phyloP scores from a whole-genome alignment of 2,329 filamentous ascomycete genomes.

The Fusarium gaditjirri region DNA sequence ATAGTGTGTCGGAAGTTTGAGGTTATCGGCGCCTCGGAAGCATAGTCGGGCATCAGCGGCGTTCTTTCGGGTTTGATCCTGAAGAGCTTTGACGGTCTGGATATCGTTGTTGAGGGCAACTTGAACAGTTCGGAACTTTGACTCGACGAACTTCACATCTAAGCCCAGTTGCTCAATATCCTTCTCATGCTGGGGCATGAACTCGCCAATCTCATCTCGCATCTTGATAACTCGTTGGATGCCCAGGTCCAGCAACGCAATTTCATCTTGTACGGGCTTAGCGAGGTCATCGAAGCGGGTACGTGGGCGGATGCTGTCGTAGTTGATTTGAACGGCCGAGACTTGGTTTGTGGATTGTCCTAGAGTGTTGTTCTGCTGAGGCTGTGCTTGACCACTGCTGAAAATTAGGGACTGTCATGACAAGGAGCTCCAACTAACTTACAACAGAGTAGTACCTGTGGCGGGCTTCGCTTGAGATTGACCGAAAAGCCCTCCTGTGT shows the following conservation, averaged over 20 bases:
- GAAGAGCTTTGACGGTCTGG: constrained; percentile 71
- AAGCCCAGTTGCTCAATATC: constrained; percentile 60
- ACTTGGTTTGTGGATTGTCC: constrained; percentile 60
- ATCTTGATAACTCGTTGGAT: constrained; percentile 84
- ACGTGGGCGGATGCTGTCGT: constrained; percentile 81
- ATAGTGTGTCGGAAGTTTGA: constrained; percentile 73
- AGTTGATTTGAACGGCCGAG: constrained; percentile 81
- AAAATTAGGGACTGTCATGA: constrained; percentile 28
- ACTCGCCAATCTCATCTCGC: constrained; percentile 79
- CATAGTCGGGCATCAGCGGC: constrained; percentile 75
- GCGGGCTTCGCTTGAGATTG: constrained; percentile 50
- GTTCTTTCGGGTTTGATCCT: constrained; percentile 69
- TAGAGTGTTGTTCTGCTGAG: constrained; percentile 41
- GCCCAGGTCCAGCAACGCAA: constrained; percentile 80
- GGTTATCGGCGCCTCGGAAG: constrained; percentile 79
- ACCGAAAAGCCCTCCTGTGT: constrained; percentile 48
- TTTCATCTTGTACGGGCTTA: constrained; percentile 80
- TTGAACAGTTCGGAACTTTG: constrained; percentile 58
- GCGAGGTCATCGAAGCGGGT: constrained; percentile 93
- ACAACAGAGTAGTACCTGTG: constrained; percentile 47
- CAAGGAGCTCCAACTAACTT: constrained; percentile 11
- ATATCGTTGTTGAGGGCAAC: constrained; percentile 65
- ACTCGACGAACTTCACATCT: constrained; percentile 61
- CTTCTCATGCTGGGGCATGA: constrained; percentile 66
- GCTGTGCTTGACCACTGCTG: constrained; percentile 46